A percentile compares a stretch with the other conserved stretches of the same genome.
These are phyloP conservation scores for Agaricus sinodeliciosus DNA, from an alignment of 768 basidiomycete genomes.

Conservation along the genomic window DNA sequence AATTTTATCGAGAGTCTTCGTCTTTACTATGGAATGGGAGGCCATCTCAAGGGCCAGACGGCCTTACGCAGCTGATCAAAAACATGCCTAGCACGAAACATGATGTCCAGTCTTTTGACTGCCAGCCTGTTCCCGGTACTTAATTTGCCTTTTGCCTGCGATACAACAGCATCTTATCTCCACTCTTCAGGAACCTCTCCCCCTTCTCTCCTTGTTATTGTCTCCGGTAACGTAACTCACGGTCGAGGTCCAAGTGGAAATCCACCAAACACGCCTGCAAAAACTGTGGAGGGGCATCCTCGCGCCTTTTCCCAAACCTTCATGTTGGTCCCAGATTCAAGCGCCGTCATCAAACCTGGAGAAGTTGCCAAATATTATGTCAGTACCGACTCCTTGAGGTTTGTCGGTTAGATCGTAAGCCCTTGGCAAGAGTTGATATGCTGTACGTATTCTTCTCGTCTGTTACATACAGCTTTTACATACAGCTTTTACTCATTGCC, in stretches of 20 bases:
- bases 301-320: conserved; percentile 87
- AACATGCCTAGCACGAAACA: conserved; percentile 78
- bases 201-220: conserved; percentile 71
- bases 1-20: conserved; percentile 74
- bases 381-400: conserved; percentile 71
- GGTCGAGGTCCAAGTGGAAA: conserved; percentile 56
- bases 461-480: too few relatives aligned
- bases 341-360: conserved; percentile 55
- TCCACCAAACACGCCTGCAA: conserved; percentile 40
- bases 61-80: conserved; percentile 56
- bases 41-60: conserved; percentile 67
- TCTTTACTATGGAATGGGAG: conserved; percentile 84
- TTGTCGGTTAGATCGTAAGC: conserved; percentile 52
- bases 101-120: conserved; percentile 84
- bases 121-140: conserved; percentile 81
- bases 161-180: conserved; percentile 3
- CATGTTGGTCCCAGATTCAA: conserved; percentile 72
- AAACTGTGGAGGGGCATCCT: conserved; percentile 67
- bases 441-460: too few relatives aligned
- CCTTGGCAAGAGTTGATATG: neutral
- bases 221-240: conserved; percentile 74
- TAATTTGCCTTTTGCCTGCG: neutral
- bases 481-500: too few relatives aligned
- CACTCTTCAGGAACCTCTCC: conserved; percentile 59
- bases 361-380: conserved; percentile 81